Conservation (phyloP, 2,329 filamentous ascomycete genomes). For the Xylariaceae sp. region DNA sequence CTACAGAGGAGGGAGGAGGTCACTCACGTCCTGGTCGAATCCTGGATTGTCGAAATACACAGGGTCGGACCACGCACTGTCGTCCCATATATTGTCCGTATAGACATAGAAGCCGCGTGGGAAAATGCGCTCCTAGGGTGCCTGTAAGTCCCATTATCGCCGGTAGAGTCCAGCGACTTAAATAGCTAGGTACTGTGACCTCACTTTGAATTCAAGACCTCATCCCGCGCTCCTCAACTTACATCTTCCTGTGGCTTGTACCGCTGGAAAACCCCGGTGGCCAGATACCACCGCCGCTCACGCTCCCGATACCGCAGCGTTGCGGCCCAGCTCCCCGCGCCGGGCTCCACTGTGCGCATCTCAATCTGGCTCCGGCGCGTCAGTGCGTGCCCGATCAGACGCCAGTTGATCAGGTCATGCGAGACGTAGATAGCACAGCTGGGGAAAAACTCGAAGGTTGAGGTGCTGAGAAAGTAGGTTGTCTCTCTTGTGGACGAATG, state of each 20-base stretch:
- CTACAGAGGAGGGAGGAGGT: too few species aligned
- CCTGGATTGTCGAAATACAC: too few species aligned
- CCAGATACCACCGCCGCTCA: conserved; percentile 40
- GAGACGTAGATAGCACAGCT: conserved; percentile 58
- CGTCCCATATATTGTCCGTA: not conserved
- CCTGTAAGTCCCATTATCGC: too few species aligned
- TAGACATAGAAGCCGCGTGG: not conserved
- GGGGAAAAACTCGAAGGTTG: conserved; percentile 59
- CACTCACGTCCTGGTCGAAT: too few species aligned
- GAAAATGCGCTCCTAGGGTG: too few species aligned
- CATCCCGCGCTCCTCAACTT: too few species aligned
- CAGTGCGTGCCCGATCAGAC: conserved; percentile 47
- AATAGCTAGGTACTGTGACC: too few species aligned
- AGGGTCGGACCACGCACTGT: too few species aligned
- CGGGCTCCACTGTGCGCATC: conserved; percentile 47
- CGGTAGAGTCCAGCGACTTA: too few species aligned
- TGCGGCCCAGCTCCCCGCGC: conserved; percentile 44
- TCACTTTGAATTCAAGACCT: too few species aligned
- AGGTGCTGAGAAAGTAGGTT: conserved; percentile 55
- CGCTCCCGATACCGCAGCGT: conserved; percentile 38
- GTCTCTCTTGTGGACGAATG: conserved; percentile 15
- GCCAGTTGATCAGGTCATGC: conserved; percentile 47
- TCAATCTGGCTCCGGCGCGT: conserved; percentile 47
- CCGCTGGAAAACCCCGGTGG: conserved; percentile 36
- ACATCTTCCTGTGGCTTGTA: too few species aligned